These are phyloP conservation scores for Xylaria polymorpha DNA, from an alignment of 2,329 filamentous ascomycete genomes.

Conservation along the genomic window DNA sequence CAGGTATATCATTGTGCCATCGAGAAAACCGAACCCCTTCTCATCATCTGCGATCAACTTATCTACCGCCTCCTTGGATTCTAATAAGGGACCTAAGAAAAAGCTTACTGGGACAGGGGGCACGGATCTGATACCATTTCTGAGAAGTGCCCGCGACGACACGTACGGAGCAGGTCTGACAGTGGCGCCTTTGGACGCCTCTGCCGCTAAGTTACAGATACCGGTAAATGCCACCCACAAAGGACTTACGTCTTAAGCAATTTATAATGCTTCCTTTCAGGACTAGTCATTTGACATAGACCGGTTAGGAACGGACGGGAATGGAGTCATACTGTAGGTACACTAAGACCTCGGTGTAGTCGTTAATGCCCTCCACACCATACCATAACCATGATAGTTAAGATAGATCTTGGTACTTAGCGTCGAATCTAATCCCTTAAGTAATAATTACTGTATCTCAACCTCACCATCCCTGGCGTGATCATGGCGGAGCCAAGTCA, in stretches of 20 bases:
- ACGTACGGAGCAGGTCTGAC: constrained; percentile 59
- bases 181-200: constrained; percentile 6
- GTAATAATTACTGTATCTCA: constrained; percentile 28
- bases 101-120: constrained; percentile 86
- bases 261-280: neutral
- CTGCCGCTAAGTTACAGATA: neutral
- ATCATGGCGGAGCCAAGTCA: constrained; percentile 13
- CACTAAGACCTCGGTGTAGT: neutral
- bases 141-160: constrained; percentile 90
- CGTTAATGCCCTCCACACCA: neutral
- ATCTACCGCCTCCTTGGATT: constrained; percentile 57
- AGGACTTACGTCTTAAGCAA: neutral
- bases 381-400: neutral
- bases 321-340: neutral
- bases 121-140: constrained; percentile 86
- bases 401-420: neutral
- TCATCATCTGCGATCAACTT: constrained; percentile 53
- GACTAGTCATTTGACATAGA: neutral
- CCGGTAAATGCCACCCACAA: neutral
- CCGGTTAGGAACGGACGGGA: constrained; percentile 20
- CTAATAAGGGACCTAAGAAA: constrained; percentile 29
- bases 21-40: constrained; percentile 53
- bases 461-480: neutral
- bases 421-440: constrained; percentile 8
- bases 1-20: constrained; percentile 88